These are phyloP conservation scores for Podospora conica DNA, from an alignment of 495 filamentous ascomycete species.

Conservation along the genomic window DNA sequence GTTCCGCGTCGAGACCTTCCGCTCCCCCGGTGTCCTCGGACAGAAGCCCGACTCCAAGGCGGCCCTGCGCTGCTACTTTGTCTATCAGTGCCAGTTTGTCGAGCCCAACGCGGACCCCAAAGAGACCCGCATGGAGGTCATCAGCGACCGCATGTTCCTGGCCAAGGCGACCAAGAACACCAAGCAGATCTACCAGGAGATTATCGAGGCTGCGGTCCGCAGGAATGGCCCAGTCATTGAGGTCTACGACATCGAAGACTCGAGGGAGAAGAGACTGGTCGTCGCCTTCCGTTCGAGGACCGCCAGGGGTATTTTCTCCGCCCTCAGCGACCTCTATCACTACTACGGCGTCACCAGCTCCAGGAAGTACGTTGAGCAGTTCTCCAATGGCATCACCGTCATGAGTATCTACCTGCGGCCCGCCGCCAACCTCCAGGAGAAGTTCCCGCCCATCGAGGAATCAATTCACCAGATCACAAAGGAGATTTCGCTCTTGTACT, in stretches of 20 bases:
- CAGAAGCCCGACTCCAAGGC: conserved; percentile 52
- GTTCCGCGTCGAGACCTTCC: conserved; percentile 95
- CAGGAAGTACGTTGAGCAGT: conserved; percentile 96
- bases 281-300: conserved; percentile 90
- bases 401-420: conserved; percentile 91
- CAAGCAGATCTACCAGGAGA: conserved; percentile 86
- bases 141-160: conserved; percentile 89
- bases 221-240: conserved; percentile 93
- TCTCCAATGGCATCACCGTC: conserved; percentile 95
- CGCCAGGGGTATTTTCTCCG: conserved; percentile 89
- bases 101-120: conserved; percentile 61
- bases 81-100: conserved; percentile 90
- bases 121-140: conserved; percentile 84
- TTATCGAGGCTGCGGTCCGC: conserved; percentile 75
- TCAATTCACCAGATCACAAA: conserved; percentile 99
- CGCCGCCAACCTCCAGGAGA: conserved; percentile 45
- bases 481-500: conserved; percentile 94
- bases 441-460: conserved; percentile 63
- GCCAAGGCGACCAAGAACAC: conserved; percentile 95
- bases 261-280: conserved; percentile 84
- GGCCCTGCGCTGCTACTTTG: conserved; percentile 93
- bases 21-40: conserved; percentile 68
- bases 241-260: conserved; percentile 90
- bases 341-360: conserved; percentile 97
- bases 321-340: conserved; percentile 92